These are phyloP conservation scores for Striga asiatica DNA, from an alignment of 257 asterid species.

Conservation along the genomic window DNA sequence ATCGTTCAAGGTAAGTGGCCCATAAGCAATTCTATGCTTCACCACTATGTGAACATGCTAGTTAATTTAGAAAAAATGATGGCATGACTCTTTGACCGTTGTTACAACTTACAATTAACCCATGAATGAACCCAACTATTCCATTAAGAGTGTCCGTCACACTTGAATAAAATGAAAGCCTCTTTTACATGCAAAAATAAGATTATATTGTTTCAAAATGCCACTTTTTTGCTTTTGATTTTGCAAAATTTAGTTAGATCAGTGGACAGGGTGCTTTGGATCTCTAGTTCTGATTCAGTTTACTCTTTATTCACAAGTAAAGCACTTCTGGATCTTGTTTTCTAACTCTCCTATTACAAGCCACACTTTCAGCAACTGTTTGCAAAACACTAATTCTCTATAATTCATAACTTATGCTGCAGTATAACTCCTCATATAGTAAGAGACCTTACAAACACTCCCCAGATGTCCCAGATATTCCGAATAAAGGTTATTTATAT, in stretches of 20 bases:
- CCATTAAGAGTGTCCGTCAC: background rate
- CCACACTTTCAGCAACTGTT: too few species aligned
- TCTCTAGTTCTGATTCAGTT: too few species aligned
- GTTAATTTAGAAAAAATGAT: constrained; percentile 1
- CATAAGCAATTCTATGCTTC: constrained; percentile 12
- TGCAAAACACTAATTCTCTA: too few species aligned
- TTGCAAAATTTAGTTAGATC: background rate
- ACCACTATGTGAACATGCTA: constrained; percentile 1
- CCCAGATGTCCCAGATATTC: background rate
- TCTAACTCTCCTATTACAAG: too few species aligned
- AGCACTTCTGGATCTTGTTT: too few species aligned
- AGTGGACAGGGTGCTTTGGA: too few species aligned
- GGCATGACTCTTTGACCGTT: background rate
- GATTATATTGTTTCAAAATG: background rate
- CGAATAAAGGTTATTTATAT: background rate
- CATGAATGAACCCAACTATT: constrained; percentile 5
- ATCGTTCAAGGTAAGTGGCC: constrained; percentile 7
- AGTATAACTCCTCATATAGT: too few species aligned
- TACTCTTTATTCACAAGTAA: too few species aligned
- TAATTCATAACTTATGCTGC: too few species aligned
- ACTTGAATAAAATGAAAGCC: background rate
- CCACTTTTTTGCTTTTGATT: background rate
- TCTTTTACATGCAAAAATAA: background rate
- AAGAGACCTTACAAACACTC: too few species aligned
- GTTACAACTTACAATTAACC: constrained; percentile 6